A percentile compares a stretch with the other conserved stretches of the same genome.
Evolutionary conservation across 108 stramenopile species (phyloP).

Genomic region (Parietichytrium sp.): DNA sequence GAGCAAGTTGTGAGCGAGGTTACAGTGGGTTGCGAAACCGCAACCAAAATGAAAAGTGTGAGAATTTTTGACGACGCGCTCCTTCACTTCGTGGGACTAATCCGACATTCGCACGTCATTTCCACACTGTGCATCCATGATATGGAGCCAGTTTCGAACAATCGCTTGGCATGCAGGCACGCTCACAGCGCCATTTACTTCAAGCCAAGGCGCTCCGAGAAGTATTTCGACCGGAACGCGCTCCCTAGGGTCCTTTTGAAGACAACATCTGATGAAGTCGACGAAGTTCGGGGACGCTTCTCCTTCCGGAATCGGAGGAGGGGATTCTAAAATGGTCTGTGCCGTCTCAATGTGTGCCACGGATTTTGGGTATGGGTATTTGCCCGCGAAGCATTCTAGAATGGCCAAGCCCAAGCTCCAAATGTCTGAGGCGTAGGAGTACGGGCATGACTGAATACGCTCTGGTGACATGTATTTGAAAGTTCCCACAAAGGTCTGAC

Average conservation of each 20-base stretch:
- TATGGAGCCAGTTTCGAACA: constrained; percentile 1
- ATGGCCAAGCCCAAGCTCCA: constrained; percentile 61
- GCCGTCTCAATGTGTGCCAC: constrained; percentile 55
- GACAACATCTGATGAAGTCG: constrained; percentile 49
- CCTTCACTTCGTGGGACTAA: too few relatives aligned
- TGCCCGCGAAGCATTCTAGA: constrained; percentile 53
- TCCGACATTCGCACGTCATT: too few relatives aligned
- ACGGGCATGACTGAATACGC: constrained; percentile 50
- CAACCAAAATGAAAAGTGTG: too few relatives aligned
- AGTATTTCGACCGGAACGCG: constrained; percentile 24
- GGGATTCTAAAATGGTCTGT: constrained; percentile 56
- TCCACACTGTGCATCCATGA: too few relatives aligned
- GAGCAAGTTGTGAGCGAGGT: too few relatives aligned
- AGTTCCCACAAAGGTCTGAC: constrained; percentile 67
- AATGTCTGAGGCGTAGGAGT: constrained; percentile 55
- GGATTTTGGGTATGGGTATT: constrained; percentile 49
- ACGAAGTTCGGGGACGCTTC: constrained; percentile 48
- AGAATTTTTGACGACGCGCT: too few relatives aligned
- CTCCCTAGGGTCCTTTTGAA: constrained; percentile 54
- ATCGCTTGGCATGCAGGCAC: background rate
- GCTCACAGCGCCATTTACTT: background rate
- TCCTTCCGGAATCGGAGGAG: constrained; percentile 47
- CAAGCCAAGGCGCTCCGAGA: constrained; percentile 2
- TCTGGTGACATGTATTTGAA: constrained; percentile 71
- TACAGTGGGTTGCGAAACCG: too few relatives aligned